phyloP scores from a whole-genome alignment of 176 grass and related monocot genomes.

The Hyparrhenia diplandra region DNA sequence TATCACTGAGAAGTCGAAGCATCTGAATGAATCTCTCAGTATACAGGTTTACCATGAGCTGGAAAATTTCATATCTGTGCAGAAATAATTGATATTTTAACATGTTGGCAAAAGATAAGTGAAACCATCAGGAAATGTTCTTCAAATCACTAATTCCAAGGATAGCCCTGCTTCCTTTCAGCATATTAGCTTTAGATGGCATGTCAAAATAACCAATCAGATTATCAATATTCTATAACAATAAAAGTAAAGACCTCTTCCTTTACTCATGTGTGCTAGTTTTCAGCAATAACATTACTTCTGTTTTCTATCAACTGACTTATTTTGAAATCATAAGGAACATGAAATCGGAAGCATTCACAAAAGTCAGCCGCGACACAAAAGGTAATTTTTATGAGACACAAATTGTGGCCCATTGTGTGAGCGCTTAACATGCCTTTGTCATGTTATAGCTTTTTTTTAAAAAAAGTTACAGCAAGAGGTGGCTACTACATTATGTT shows the following conservation, averaged over 20 bases:
- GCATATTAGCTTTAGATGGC: neutral
- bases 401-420: neutral
- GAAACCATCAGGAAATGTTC: conserved; percentile 1
- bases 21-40: conserved; percentile 94
- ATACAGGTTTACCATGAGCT: conserved; percentile 97
- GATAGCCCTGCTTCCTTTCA: neutral
- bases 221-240: neutral
- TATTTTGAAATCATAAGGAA: conserved; percentile 6
- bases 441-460: neutral
- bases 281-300: neutral
- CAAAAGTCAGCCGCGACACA: no score
- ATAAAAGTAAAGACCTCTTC: conserved; percentile 4
- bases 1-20: conserved; percentile 95
- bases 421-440: neutral
- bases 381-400: conserved; percentile 3
- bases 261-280: no score
- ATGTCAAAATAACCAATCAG: conserved; percentile 24
- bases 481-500: neutral
- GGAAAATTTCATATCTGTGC: conserved; percentile 97
- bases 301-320: neutral
- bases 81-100: conserved; percentile 29
- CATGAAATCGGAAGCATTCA: neutral
- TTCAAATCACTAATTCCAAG: neutral
- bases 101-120: conserved; percentile 10
- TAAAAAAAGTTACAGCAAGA: neutral